Percentiles rank a stretch among this genome's conserved stretches.
Conservation (phyloP, 208 protist species). For the Strigomonas galati region DNA sequence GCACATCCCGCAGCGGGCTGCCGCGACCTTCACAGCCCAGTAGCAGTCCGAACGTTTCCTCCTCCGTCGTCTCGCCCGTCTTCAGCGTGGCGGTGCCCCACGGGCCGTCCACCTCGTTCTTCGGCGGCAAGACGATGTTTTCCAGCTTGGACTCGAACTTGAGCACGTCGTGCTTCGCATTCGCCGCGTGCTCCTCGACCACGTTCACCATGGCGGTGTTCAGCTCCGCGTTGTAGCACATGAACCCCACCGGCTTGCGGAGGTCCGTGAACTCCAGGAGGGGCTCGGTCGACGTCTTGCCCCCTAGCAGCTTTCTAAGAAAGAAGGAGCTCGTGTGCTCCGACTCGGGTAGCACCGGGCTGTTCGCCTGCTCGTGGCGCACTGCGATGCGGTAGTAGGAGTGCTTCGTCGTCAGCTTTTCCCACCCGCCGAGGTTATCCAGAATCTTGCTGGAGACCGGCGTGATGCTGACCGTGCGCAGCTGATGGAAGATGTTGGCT, state of each 20-base stretch:
- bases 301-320: slow-evolving; percentile 43
- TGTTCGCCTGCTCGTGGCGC: slow-evolving; percentile 79
- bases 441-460: slow-evolving; percentile 80
- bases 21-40: slow-evolving; percentile 83
- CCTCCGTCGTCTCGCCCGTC: slow-evolving; percentile 18
- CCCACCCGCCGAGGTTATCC: slow-evolving; percentile 74
- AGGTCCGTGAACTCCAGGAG: slow-evolving; percentile 82
- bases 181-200: slow-evolving; percentile 38
- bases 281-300: slow-evolving; percentile 37
- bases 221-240: slow-evolving; percentile 77
- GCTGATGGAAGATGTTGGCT: slow-evolving; percentile 59
- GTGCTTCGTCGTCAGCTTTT: slow-evolving; percentile 69
- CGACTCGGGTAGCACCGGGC: slow-evolving; percentile 33
- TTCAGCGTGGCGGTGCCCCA: slow-evolving; percentile 38
- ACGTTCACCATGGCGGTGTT: slow-evolving; percentile 60
- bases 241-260: slow-evolving; percentile 74
- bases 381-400: slow-evolving; percentile 84
- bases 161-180: slow-evolving; percentile 26
- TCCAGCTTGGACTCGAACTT: slow-evolving; percentile 52
- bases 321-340: slow-evolving; percentile 54
- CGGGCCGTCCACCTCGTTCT: slow-evolving; percentile 38
- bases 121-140: slow-evolving; percentile 32
- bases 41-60: slow-evolving; percentile 49
- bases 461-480: slow-evolving; percentile 80
- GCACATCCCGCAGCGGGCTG: slow-evolving; percentile 62